These are phyloP conservation scores for Abrus precatorius DNA, from an alignment of 306 rosid species.

Conservation along the genomic window DNA sequence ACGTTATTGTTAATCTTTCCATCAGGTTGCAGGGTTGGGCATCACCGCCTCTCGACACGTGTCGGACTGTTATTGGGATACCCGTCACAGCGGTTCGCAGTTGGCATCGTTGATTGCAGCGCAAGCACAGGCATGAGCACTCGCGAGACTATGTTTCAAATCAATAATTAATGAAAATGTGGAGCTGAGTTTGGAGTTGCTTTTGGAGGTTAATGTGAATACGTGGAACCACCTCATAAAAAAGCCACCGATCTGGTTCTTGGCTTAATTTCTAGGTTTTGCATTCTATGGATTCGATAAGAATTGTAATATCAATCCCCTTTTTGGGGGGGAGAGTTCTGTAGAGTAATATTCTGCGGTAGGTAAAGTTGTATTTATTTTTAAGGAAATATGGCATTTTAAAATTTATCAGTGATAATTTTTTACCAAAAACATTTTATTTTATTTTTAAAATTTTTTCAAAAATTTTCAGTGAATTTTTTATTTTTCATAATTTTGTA, in stretches of 20 bases:
- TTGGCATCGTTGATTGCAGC: neutral
- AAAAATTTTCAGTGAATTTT: too few relatives aligned
- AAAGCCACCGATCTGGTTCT: neutral
- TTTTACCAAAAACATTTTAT: too few relatives aligned
- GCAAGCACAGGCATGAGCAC: neutral
- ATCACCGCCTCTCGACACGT: conserved; percentile 27
- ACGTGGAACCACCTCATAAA: neutral
- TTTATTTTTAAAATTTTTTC: too few relatives aligned
- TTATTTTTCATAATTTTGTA: too few relatives aligned
- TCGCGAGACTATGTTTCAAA: neutral
- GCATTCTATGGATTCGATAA: too few relatives aligned
- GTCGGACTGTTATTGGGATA: conserved; percentile 64
- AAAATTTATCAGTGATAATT: too few relatives aligned
- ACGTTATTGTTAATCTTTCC: conserved; percentile 58
- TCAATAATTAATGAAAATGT: neutral
- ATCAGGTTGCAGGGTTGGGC: conserved; percentile 42
- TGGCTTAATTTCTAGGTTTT: neutral
- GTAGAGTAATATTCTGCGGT: too few relatives aligned
- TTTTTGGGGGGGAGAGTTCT: too few relatives aligned
- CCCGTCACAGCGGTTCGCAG: conserved; percentile 53
- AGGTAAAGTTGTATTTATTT: too few relatives aligned
- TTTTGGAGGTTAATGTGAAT: conserved; percentile 1
- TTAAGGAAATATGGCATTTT: too few relatives aligned
- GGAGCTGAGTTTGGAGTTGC: neutral
- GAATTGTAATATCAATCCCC: too few relatives aligned